A percentile compares a stretch with the other conserved stretches of the same genome.
Conservation (phyloP, 768 basidiomycete genomes). For the Pleurotus citrinopileatus region DNA sequence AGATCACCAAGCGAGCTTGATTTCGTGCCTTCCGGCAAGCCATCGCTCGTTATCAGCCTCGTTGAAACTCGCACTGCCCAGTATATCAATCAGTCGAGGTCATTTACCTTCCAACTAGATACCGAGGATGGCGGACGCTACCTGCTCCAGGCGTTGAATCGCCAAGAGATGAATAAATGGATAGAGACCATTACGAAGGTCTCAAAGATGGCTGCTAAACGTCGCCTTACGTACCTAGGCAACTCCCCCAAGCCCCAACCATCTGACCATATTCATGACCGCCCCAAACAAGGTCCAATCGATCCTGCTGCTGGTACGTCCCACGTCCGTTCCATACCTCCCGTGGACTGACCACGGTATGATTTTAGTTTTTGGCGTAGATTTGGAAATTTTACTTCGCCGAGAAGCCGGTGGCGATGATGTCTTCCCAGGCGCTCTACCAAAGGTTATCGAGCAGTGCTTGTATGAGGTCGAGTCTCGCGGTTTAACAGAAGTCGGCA, state of each 20-base stretch:
- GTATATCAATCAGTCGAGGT: conserved; percentile 77
- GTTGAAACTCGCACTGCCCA: conserved; percentile 68
- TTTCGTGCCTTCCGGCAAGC: conserved; percentile 70
- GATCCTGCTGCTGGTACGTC: conserved; percentile 73
- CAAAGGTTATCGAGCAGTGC: conserved; percentile 63
- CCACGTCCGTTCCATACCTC: not conserved
- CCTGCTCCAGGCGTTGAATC: conserved; percentile 69
- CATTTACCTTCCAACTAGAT: conserved; percentile 79
- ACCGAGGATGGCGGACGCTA: conserved; percentile 88
- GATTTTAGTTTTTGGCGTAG: conserved; percentile 68
- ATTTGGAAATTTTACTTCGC: conserved; percentile 63
- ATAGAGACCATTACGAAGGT: conserved; percentile 70
- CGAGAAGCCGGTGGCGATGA: conserved; percentile 56
- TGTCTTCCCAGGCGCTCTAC: conserved; percentile 56
- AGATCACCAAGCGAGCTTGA: conserved; percentile 73
- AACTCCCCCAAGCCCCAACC: conserved; percentile 71
- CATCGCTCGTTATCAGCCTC: conserved; percentile 70
- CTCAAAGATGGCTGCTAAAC: conserved; percentile 70
- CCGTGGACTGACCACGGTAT: conserved; percentile 10
- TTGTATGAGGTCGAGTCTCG: conserved; percentile 70
- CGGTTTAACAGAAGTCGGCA: conserved; percentile 78
- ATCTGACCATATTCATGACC: conserved; percentile 70
- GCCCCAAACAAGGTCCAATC: conserved; percentile 54
- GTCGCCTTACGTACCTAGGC: conserved; percentile 78
- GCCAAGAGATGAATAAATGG: conserved; percentile 75